These are phyloP conservation scores for Aspergillus wentii DNA, from an alignment of 495 filamentous ascomycete species.

Conservation along the genomic window DNA sequence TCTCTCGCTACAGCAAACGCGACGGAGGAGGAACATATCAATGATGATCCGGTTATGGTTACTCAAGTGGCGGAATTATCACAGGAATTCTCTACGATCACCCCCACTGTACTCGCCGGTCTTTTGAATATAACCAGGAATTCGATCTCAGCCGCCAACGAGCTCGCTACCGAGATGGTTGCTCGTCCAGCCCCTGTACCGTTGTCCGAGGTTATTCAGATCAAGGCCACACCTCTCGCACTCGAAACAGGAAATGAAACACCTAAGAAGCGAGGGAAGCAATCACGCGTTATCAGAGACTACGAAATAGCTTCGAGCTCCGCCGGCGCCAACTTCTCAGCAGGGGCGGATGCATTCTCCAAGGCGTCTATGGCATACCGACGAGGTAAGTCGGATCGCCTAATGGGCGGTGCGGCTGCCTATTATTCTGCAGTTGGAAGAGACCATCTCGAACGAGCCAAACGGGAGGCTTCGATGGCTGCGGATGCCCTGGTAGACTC, in stretches of 20 bases:
- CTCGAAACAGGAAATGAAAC: slow-evolving; percentile 24
- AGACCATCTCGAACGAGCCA: slow-evolving; percentile 42
- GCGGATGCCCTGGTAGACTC: slow-evolving; percentile 58
- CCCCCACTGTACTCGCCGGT: slow-evolving; percentile 37
- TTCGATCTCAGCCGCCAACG: slow-evolving; percentile 50
- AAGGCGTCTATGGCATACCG: slow-evolving; percentile 60
- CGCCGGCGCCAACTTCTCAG: slow-evolving; percentile 33
- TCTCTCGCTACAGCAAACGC: slow-evolving; percentile 39
- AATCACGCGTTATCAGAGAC: slow-evolving; percentile 9
- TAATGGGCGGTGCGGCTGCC: slow-evolving; percentile 62
- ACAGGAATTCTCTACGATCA: slow-evolving; percentile 46
- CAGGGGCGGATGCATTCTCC: slow-evolving; percentile 44
- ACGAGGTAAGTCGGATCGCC: slow-evolving; percentile 56
- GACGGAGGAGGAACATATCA: slow-evolving; percentile 25
- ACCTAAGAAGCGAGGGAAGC: slow-evolving; percentile 5
- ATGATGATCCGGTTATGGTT: slow-evolving; percentile 38
- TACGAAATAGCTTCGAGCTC: slow-evolving; percentile 21
- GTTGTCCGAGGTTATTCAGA: slow-evolving; percentile 35
- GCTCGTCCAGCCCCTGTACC: slow-evolving; percentile 21
- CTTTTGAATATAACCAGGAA: slow-evolving; percentile 52
- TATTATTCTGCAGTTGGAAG: slow-evolving; percentile 60
- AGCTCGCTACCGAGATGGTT: slow-evolving; percentile 51
- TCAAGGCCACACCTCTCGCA: slow-evolving; percentile 29
- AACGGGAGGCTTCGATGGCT: slow-evolving; percentile 37
- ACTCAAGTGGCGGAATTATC: slow-evolving; percentile 49